Conservation (phyloP, 2,329 filamentous ascomycete species). For the Aspergillus brasiliensis region DNA sequence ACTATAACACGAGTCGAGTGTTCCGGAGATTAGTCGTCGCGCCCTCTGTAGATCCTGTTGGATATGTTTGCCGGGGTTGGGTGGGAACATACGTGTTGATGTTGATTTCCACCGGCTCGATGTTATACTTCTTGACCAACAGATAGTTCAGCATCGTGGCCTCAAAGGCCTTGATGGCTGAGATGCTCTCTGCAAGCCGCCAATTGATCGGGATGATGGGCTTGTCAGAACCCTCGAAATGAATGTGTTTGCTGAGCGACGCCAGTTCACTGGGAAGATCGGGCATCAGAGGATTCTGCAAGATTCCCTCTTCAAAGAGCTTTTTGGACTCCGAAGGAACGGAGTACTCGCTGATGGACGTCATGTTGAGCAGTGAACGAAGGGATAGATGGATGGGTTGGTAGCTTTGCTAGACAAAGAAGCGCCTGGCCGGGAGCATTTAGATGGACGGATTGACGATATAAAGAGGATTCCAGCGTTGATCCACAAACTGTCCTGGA, state of each 20-base stretch:
- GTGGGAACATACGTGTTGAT: constrained; percentile 12
- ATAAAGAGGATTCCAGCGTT: too few species aligned
- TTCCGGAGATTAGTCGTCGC: too few species aligned
- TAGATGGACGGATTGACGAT: too few species aligned
- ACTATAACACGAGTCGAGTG: too few species aligned
- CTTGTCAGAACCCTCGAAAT: constrained; percentile 1
- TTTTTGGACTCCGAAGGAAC: not conserved
- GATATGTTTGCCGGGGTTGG: not conserved
- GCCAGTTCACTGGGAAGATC: not conserved
- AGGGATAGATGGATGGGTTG: too few species aligned
- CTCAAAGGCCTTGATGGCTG: constrained; percentile 11
- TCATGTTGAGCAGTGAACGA: too few species aligned
- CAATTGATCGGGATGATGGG: constrained; percentile 14
- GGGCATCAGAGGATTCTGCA: not conserved
- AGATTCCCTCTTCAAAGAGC: not conserved
- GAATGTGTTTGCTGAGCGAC: not conserved
- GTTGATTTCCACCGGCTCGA: not conserved
- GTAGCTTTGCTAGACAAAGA: too few species aligned
- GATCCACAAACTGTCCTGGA: too few species aligned
- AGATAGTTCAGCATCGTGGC: constrained; percentile 4
- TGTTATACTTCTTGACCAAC: constrained; percentile 3
- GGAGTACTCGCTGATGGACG: not conserved
- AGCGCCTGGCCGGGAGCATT: too few species aligned
- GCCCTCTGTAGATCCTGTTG: not conserved
- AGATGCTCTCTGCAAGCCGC: constrained; percentile 16